phyloP scores from a whole-genome alignment of 1,139 yeast genomes.

The Candida pseudoviswanathii region DNA sequence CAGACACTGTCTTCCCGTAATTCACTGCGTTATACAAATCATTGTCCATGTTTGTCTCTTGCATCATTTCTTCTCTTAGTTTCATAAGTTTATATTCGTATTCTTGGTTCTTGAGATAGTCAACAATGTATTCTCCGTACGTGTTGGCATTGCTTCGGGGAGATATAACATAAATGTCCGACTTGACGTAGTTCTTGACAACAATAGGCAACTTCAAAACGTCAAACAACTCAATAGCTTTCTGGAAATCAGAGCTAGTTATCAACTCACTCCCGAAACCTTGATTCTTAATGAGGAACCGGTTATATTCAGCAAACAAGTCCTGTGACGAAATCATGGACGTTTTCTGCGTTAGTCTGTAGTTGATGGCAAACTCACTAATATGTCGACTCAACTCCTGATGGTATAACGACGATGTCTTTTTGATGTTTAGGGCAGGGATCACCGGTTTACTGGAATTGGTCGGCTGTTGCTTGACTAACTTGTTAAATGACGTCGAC shows the following conservation, averaged over 20 bases:
- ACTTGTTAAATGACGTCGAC: constrained; percentile 42
- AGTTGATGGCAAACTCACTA: constrained; percentile 49
- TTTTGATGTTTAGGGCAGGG: constrained; percentile 35
- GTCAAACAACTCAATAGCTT: constrained; percentile 33
- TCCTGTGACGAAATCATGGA: constrained; percentile 48
- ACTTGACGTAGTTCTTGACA: constrained; percentile 31
- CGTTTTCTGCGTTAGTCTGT: constrained; percentile 31
- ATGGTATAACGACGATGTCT: constrained; percentile 33
- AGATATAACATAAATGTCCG: constrained; percentile 39
- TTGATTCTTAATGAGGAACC: constrained; percentile 37
- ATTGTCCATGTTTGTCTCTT: constrained; percentile 18
- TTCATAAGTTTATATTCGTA: constrained; percentile 28
- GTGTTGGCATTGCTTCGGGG: constrained; percentile 22
- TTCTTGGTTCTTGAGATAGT: constrained; percentile 28
- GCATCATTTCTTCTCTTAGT: constrained; percentile 23
- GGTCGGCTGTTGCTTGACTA: constrained; percentile 11
- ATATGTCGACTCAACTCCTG: constrained; percentile 50
- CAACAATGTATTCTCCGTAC: constrained; percentile 27
- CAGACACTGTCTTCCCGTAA: constrained; percentile 40
- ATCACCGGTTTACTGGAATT: constrained; percentile 18
- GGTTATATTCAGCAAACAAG: constrained; percentile 44
- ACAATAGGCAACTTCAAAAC: constrained; percentile 36
- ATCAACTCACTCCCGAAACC: constrained; percentile 47
- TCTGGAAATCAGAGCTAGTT: constrained; percentile 32
- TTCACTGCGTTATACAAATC: constrained; percentile 25